phyloP scores from a whole-genome alignment of 2,329 filamentous ascomycete genomes.

The Trichoderma atrobrunneum region DNA sequence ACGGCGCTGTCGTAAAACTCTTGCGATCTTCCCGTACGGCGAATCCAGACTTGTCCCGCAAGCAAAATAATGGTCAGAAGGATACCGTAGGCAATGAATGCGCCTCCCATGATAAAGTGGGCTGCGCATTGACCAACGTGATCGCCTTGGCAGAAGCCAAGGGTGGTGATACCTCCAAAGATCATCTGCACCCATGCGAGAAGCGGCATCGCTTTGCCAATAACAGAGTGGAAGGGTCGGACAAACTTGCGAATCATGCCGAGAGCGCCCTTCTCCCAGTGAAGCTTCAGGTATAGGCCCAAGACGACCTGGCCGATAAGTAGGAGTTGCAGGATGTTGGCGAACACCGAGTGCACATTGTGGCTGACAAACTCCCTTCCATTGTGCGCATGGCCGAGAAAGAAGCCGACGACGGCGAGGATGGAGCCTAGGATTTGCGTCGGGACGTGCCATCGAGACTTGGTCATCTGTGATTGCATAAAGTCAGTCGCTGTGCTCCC shows the following conservation, averaged over 20 bases:
- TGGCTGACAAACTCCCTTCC: slow-evolving; percentile 74
- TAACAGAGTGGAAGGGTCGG: slow-evolving; percentile 70
- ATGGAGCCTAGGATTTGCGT: slow-evolving; percentile 72
- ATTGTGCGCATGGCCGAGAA: slow-evolving; percentile 85
- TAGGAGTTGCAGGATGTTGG: slow-evolving; percentile 75
- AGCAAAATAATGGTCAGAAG: slow-evolving; percentile 81
- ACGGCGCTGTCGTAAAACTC: slow-evolving; percentile 94
- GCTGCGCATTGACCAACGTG: slow-evolving; percentile 90
- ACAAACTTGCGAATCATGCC: slow-evolving; percentile 71
- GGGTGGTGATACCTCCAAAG: slow-evolving; percentile 87
- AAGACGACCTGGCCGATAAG: slow-evolving; percentile 73
- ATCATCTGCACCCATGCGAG: slow-evolving; percentile 91
- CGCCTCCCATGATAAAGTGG: slow-evolving; percentile 98
- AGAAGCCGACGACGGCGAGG: slow-evolving; percentile 80
- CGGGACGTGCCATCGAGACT: slow-evolving; percentile 92
- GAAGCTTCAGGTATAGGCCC: slow-evolving; percentile 84
- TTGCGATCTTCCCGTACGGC: slow-evolving; percentile 78
- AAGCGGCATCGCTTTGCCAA: slow-evolving; percentile 85
- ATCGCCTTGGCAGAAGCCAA: slow-evolving; percentile 90
- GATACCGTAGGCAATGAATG: slow-evolving; percentile 92
- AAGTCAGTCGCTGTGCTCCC: slow-evolving; percentile 8
- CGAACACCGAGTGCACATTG: slow-evolving; percentile 81
- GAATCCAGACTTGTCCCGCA: slow-evolving; percentile 85
- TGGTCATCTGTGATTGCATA: slow-evolving; percentile 62
- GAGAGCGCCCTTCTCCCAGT: slow-evolving; percentile 81